phyloP scores from a whole-genome alignment of 1,139 yeast genomes.

The Candida tetrigidarum region DNA sequence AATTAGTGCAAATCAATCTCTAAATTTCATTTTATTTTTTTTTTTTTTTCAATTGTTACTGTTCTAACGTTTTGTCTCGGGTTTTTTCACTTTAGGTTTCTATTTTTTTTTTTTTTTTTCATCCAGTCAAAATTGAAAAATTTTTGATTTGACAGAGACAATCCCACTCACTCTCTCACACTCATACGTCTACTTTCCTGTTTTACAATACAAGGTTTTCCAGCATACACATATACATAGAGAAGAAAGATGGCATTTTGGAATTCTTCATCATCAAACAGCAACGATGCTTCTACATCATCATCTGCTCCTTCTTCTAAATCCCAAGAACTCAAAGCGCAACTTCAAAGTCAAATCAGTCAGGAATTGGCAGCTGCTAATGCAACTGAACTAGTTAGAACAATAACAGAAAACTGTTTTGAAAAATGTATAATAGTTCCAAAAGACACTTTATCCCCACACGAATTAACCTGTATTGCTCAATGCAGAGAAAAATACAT shows the following conservation, averaged over 20 bases:
- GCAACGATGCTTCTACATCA: conserved; percentile 24
- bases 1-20: too few species aligned
- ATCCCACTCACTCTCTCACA: too few species aligned
- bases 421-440: conserved; percentile 71
- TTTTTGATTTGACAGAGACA: conserved; percentile 1
- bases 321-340: conserved; percentile 48
- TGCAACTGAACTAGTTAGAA: conserved; percentile 85
- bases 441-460: conserved; percentile 36
- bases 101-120: too few species aligned
- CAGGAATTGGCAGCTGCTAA: conserved; percentile 89
- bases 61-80: neutral
- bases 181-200: too few species aligned
- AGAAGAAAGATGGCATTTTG: conserved; percentile 15
- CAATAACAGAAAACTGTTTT: conserved; percentile 88
- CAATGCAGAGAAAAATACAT: conserved; percentile 87
- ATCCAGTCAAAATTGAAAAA: too few species aligned
- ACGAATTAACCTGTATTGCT: conserved; percentile 57
- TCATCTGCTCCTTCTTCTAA: conserved; percentile 19
- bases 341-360: conserved; percentile 71
- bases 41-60: too few species aligned
- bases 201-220: too few species aligned
- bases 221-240: too few species aligned
- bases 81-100: neutral
- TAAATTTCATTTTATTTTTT: too few species aligned
- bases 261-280: conserved; percentile 10